phyloP scores from a whole-genome alignment of 192 early-diverging fungal genomes.

The Umbelopsis ramanniana region DNA sequence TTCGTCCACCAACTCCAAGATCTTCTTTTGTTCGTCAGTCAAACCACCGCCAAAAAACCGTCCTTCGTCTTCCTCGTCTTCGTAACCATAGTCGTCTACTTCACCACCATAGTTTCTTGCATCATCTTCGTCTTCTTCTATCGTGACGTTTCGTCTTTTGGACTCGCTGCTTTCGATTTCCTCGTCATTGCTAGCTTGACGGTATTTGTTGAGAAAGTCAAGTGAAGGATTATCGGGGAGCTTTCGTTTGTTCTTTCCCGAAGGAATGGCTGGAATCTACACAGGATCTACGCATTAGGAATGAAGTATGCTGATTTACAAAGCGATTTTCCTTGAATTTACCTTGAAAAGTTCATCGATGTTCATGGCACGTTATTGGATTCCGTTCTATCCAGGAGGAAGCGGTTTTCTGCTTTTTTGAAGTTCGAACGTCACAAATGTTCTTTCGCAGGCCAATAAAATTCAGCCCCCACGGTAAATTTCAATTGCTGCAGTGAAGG shows the following conservation, averaged over 20 bases:
- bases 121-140: conserved; percentile 36
- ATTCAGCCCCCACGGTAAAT: too few species aligned
- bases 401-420: background rate
- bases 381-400: background rate
- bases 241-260: conserved; percentile 54
- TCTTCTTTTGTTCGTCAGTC: conserved; percentile 71
- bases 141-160: conserved; percentile 32
- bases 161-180: conserved; percentile 7
- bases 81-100: conserved; percentile 33
- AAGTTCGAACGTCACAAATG: background rate
- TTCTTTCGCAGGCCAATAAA: too few species aligned
- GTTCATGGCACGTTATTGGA: conserved; percentile 28
- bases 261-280: conserved; percentile 49
- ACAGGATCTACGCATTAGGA: background rate
- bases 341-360: conserved; percentile 48
- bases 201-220: conserved; percentile 50
- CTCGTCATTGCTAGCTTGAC: conserved; percentile 22
- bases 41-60: conserved; percentile 88
- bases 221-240: conserved; percentile 46
- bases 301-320: background rate
- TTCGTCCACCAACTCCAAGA: conserved; percentile 85
- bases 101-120: conserved; percentile 12
- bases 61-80: conserved; percentile 76
- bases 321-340: background rate
- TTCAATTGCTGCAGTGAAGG: too few species aligned